Percentiles rank a stretch among this genome's conserved stretches.
These are phyloP conservation scores for Trichophyton benhamiae DNA, from an alignment of 2,329 filamentous ascomycete species.

Conservation along the genomic window DNA sequence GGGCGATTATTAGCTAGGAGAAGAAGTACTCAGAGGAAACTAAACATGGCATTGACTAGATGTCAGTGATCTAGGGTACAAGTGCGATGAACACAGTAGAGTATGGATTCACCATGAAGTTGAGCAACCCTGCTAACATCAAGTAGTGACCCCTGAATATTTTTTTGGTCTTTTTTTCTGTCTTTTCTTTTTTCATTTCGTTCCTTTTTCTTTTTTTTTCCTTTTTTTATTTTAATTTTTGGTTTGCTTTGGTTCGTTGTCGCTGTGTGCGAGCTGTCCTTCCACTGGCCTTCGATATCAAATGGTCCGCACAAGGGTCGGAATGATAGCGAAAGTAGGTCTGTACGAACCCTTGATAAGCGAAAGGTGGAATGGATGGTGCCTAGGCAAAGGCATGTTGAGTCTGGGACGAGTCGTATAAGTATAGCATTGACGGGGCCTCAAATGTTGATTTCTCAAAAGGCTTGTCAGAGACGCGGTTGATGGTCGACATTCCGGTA, in stretches of 20 bases:
- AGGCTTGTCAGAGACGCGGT: background rate
- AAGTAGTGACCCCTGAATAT: background rate
- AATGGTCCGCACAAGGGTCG: background rate
- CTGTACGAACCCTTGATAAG: background rate
- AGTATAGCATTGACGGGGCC: background rate
- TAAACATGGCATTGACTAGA: background rate
- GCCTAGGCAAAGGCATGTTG: background rate
- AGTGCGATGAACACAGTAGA: background rate
- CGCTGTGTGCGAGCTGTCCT: background rate
- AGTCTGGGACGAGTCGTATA: background rate
- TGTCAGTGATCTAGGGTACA: background rate
- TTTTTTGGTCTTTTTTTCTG: background rate
- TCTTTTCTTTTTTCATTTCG: background rate
- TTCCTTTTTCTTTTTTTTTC: background rate
- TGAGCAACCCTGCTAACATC: background rate
- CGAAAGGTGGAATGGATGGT: background rate
- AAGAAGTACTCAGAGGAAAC: background rate
- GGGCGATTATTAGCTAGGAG: background rate
- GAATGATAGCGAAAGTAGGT: background rate
- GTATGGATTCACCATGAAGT: background rate
- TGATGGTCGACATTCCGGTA: background rate
- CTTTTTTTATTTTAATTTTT: background rate
- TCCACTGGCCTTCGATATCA: background rate
- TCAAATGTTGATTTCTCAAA: background rate
- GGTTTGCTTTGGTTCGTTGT: background rate